Base-by-base conservation (phyloP, 2,329 filamentous ascomycete species). In the Neonectria coccinea region DNA sequence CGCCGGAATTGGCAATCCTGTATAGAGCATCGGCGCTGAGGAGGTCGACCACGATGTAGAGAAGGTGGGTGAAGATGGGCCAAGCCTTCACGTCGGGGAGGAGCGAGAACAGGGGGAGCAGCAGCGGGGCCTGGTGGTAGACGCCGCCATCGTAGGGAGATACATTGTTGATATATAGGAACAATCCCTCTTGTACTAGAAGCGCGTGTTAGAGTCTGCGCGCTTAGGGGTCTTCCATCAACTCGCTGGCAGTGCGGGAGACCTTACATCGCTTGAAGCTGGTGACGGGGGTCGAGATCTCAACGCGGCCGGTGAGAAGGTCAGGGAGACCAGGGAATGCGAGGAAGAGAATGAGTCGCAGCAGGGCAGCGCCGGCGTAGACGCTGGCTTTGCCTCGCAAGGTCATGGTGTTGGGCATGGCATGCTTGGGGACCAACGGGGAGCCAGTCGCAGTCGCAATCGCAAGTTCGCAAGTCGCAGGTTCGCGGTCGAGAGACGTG, bases 121-220 rank as follows among this genome's bases (percentile, higher is more conserved):
- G 87, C 61, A 99, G 85, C 52, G 96, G 96, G 45, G 94, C 93
- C 85, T 97, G 86, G 80, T 89, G 86, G 78, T 87, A 90, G 76
- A 90, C 93, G 73, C 96, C 96, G 69, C 96, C 96, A 78, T 99
- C 94, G 82, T 98, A 99, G 1, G 96, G 96, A 65, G 94, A 97
- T 62, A 98, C 92, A 82, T 97, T 97, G 79, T 97, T 93, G 69
- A 92, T 94, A 79, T 98, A 98, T 22, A 99, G 88, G 75, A 97
- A 99, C 62, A 99, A 83, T 20, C 96, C 96, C 81, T 99, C 96
- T 85, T 98, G 95, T 59, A 69, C 67, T 73, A 59, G n/a, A 29
- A 18, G n/a, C 36, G 44, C 12, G 33, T 61, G 61, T 67, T 44
- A 69, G 66, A 31, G 5, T 50, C 22, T 29, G 29, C 25, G 16